These are phyloP conservation scores for Aspergillus spinulosporus DNA, from an alignment of 2,329 filamentous ascomycete species.

Conservation along the genomic window DNA sequence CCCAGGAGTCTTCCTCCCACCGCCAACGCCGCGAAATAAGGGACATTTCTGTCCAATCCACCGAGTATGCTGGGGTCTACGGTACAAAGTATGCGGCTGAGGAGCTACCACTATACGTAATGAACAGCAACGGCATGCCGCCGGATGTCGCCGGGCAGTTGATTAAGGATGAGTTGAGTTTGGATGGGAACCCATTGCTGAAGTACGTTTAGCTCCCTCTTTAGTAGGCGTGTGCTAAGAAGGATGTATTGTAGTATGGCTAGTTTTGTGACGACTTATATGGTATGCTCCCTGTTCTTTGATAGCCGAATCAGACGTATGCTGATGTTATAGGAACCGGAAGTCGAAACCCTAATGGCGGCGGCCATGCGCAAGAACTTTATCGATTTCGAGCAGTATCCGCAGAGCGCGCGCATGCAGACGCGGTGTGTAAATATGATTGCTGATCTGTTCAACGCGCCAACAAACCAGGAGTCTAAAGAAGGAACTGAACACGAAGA, in stretches of 20 bases:
- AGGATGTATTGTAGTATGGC: conserved; percentile 62
- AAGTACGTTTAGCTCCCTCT: conserved; percentile 38
- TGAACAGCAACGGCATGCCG: conserved; percentile 89
- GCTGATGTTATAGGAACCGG: conserved; percentile 67
- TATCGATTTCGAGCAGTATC: conserved; percentile 85
- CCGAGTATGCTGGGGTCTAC: conserved; percentile 59
- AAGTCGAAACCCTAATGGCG: conserved; percentile 92
- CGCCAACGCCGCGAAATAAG: too few species aligned
- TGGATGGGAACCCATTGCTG: conserved; percentile 88
- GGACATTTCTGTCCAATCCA: too few species aligned
- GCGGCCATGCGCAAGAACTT: conserved; percentile 95
- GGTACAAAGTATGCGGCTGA: conserved; percentile 78
- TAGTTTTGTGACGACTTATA: conserved; percentile 94
- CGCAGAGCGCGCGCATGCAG: conserved; percentile 79
- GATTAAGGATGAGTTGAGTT: conserved; percentile 91
- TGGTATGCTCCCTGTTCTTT: conserved; percentile 57
- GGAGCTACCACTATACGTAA: conserved; percentile 78
- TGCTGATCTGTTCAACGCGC: conserved; percentile 81
- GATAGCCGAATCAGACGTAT: background rate
- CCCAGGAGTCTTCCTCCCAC: too few species aligned
- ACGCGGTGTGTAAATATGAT: conserved; percentile 93
- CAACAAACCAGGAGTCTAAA: conserved; percentile 54
- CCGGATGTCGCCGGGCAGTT: conserved; percentile 89
- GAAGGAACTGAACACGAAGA: conserved; percentile 35
- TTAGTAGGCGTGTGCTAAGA: background rate